These are phyloP conservation scores for Arthrobotrys conoides DNA, from an alignment of 2,329 filamentous ascomycete species.

Conservation along the genomic window DNA sequence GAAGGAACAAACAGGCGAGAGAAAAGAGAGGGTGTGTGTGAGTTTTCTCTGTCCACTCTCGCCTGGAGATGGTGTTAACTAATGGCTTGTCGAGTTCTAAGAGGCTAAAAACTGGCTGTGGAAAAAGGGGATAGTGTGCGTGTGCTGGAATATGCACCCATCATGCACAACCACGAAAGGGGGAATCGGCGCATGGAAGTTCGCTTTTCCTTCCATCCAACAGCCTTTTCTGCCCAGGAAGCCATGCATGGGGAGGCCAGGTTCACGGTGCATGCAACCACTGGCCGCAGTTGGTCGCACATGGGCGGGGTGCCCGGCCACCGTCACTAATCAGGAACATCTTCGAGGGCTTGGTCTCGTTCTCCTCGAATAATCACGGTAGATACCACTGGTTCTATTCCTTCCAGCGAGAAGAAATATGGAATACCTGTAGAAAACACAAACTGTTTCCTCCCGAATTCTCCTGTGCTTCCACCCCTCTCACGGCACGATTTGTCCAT, in stretches of 20 bases:
- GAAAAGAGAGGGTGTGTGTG: conserved; percentile 42
- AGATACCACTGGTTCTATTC: conserved; percentile 13
- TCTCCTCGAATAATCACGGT: conserved; percentile 24
- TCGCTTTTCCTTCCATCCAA: conserved; percentile 59
- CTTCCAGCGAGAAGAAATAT: conserved; percentile 14
- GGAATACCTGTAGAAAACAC: conserved; percentile 45
- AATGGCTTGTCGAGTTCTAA: conserved; percentile 35
- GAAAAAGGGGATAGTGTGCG: conserved; percentile 58
- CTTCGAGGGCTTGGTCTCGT: conserved; percentile 15
- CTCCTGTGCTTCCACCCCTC: conserved; percentile 59
- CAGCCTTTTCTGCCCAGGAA: conserved; percentile 51
- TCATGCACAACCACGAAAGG: conserved; percentile 59
- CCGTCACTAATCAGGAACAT: conserved; percentile 43
- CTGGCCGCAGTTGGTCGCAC: conserved; percentile 46
- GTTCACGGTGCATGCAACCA: conserved; percentile 47
- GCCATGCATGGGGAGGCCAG: conserved; percentile 54
- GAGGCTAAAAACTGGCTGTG: conserved; percentile 48
- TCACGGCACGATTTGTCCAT: conserved; percentile 58
- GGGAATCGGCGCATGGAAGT: conserved; percentile 59
- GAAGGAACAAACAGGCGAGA: conserved; percentile 28
- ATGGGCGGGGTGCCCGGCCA: conserved; percentile 54
- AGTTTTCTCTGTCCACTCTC: conserved; percentile 44
- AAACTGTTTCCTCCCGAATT: conserved; percentile 36
- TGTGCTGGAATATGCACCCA: conserved; percentile 58
- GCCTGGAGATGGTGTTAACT: conserved; percentile 44